These are phyloP conservation scores for Fraxinus albicans DNA, from an alignment of 305 asterid species.

Conservation along the genomic window DNA sequence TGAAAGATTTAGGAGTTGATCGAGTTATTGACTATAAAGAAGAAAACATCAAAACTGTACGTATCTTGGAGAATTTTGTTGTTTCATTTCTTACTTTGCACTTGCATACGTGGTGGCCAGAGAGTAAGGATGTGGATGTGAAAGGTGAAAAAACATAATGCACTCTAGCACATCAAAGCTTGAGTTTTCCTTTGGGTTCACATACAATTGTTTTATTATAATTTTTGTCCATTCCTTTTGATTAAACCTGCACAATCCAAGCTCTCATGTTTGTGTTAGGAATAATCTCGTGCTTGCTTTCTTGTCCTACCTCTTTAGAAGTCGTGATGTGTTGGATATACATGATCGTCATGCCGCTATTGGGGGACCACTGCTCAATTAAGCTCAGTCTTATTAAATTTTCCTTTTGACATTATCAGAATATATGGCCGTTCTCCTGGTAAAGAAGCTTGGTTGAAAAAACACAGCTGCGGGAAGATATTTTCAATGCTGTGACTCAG, in stretches of 20 bases:
- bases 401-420: not conserved
- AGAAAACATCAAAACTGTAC: slow-evolving; percentile 77
- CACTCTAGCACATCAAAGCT: slow-evolving; percentile 1
- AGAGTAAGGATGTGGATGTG: not conserved
- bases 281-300: not conserved
- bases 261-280: not conserved
- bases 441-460: not conserved
- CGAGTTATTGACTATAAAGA: slow-evolving; percentile 83
- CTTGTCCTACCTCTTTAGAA: not conserved
- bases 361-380: not conserved
- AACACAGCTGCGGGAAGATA: not conserved
- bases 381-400: not conserved
- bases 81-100: not conserved
- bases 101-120: not conserved
- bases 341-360: not conserved
- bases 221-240: not conserved
- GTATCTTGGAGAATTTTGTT: slow-evolving; percentile 14
- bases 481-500: not conserved
- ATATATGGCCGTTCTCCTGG: not conserved
- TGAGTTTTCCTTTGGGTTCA: slow-evolving; percentile 13
- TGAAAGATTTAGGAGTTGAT: slow-evolving; percentile 86
- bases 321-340: not conserved
- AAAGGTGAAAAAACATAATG: not conserved
- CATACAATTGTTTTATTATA: not conserved
- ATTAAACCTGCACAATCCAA: not conserved